Base-by-base conservation (phyloP, 116 monocot genomes). In the Papilionanthe hybrid region DNA sequence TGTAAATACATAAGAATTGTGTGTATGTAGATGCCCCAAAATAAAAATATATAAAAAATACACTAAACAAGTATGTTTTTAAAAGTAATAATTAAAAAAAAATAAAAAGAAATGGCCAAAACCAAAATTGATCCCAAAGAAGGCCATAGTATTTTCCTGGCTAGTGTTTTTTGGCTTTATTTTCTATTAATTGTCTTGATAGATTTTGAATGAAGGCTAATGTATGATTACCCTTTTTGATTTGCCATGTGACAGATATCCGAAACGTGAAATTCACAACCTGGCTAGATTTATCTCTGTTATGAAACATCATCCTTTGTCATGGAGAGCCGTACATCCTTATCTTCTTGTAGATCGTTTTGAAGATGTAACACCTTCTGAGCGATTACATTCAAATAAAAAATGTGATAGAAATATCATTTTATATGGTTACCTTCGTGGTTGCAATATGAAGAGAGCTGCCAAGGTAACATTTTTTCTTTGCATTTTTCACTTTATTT, bases 281-380 rank as follows among this genome's bases (percentile, higher is more conserved):
- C 91, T 98, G 82, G 89, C 98, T 79, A 94, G 93, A 81, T 98
- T 98, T 84, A 93, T 98, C 55, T 98, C 98, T 32, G 94, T 94
- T 57, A 91, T 90, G 83, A 98, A 98, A 69, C 84, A 90, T 58
- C 77, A 78, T 75, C 92, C 89, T 75, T 82, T 98, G 58, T 91
- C 94, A 69, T 98, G 98, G 98, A 84, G 94, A 71, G 55, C 87
- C 72, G 85, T 91, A 41, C 98, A 98, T 88, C 94, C 98, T 78
- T 98, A 94, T 85, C 27, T 94, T 44, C 75, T 98, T 29, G 93
- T 83, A 47, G 98, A 98, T 80, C 94, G 98, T 83, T 90, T 98
- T 81, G 98, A 98, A 83, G 94, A 98, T 86, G 86, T 91, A 30
- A 98, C 98, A 79, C 90, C 93, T 53, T 88, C 91, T 32, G 94